phyloP scores from a whole-genome alignment of 768 basidiomycete species.

The Galerina sulciceps region DNA sequence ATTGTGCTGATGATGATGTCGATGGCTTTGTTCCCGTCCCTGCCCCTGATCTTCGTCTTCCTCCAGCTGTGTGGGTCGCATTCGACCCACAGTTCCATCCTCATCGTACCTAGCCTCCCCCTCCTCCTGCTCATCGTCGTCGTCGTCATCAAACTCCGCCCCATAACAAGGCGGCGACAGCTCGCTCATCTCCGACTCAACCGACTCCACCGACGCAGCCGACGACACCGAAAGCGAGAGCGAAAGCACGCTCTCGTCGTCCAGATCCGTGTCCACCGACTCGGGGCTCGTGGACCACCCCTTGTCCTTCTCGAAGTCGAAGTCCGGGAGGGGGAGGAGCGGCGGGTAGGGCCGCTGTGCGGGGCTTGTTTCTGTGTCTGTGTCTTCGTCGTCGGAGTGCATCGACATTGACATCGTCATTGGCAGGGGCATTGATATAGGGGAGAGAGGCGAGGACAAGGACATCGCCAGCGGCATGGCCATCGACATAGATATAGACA shows the following conservation, averaged over 20 bases:
- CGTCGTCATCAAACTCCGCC: not conserved
- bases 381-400: conserved; percentile 6
- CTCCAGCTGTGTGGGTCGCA: not conserved
- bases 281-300: conserved; percentile 15
- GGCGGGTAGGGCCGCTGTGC: not conserved
- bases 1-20: too few relatives aligned
- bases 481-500: not conserved
- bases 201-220: conserved; percentile 16
- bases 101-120: not conserved
- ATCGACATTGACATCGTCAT: not conserved
- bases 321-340: not conserved
- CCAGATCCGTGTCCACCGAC: conserved; percentile 22
- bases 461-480: too few relatives aligned
- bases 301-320: not conserved
- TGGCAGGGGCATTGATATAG: not conserved
- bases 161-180: not conserved
- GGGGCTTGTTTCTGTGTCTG: not conserved
- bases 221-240: conserved; percentile 6
- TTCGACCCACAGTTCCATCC: not conserved
- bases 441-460: too few relatives aligned
- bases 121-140: not conserved
- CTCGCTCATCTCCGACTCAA: too few relatives aligned
- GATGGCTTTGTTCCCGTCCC: not conserved
- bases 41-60: not conserved
- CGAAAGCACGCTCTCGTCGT: conserved; percentile 13